phyloP scores from a whole-genome alignment of 2,329 filamentous ascomycete genomes.

The Botrytis galanthina region DNA sequence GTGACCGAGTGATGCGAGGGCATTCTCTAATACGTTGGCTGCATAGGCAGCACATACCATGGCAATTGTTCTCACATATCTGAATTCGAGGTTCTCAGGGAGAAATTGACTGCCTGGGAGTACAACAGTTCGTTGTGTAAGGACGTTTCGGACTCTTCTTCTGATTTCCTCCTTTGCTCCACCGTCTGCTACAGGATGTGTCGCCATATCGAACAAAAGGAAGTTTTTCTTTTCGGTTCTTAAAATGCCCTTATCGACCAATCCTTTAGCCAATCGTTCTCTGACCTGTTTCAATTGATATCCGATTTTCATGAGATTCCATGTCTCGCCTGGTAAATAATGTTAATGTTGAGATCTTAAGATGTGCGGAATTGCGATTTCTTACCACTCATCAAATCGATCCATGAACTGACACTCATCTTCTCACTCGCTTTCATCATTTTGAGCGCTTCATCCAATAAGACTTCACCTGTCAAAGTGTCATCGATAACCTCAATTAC shows the following conservation, averaged over 20 bases:
- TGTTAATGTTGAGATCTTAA: constrained; percentile 15
- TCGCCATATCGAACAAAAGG: constrained; percentile 99
- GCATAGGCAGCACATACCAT: constrained; percentile 99
- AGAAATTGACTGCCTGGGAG: constrained; percentile 83
- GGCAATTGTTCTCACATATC: constrained; percentile 84
- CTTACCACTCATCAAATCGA: constrained; percentile 94
- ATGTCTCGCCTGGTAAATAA: constrained; percentile 75
- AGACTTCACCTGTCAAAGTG: constrained; percentile 91
- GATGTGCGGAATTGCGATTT: constrained; percentile 9
- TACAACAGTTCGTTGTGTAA: constrained; percentile 92
- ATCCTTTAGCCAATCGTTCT: constrained; percentile 92
- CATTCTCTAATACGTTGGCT: constrained; percentile 96
- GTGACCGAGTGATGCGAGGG: constrained; percentile 88
- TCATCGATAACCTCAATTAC: constrained; percentile 97
- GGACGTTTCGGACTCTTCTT: constrained; percentile 84
- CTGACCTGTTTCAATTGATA: constrained; percentile 99
- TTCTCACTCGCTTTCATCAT: constrained; percentile 99
- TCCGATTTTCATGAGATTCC: constrained; percentile 99
- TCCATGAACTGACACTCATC: constrained; percentile 99
- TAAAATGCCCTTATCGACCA: constrained; percentile 97
- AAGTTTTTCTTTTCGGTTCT: constrained; percentile 99
- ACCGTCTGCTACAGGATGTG: constrained; percentile 92
- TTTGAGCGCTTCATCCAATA: constrained; percentile 96
- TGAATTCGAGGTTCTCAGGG: constrained; percentile 90
- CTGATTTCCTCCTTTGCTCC: constrained; percentile 98